Evolutionary conservation across 1,139 yeast genomes (phyloP).

Genomic region (Kurtzmaniella quercitrusa): DNA sequence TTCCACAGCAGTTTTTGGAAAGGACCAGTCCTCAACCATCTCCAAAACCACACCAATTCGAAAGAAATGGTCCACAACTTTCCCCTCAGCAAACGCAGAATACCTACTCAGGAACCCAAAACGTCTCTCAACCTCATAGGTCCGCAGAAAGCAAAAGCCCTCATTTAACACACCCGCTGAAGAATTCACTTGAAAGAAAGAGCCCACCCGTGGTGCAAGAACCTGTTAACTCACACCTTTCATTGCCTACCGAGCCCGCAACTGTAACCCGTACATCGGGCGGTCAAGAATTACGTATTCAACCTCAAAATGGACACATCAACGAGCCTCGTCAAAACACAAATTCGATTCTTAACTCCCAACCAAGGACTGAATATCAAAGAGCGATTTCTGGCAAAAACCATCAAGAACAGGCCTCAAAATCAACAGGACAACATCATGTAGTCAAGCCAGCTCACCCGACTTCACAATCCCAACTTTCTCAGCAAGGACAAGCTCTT

Average conservation of each 20-base stretch:
- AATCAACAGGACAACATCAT: too few relatives aligned
- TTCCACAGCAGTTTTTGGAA: too few relatives aligned
- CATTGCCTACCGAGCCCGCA: background rate
- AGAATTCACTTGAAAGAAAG: background rate
- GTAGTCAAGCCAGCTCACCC: background rate
- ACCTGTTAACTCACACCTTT: background rate
- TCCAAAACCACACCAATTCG: background rate
- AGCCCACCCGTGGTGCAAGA: too few relatives aligned
- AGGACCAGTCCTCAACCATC: background rate
- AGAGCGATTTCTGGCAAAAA: background rate
- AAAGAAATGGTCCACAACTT: too few relatives aligned
- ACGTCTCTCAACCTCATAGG: background rate
- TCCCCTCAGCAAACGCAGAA: background rate
- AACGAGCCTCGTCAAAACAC: background rate
- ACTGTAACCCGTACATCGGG: background rate
- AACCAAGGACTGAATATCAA: background rate
- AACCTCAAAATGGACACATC: background rate
- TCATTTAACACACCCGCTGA: background rate
- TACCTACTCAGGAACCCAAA: background rate
- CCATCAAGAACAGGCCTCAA: background rate
- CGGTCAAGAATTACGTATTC: background rate
- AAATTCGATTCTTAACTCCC: background rate
- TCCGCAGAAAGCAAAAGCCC: background rate
- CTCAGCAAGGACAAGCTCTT: conserved; percentile 6
- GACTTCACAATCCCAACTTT: background rate